Evolutionary conservation across 2,329 filamentous ascomycete genomes (phyloP), one percentile per base, ranked within the genome.

Genomic region (Sphaerulina musiva): DNA sequence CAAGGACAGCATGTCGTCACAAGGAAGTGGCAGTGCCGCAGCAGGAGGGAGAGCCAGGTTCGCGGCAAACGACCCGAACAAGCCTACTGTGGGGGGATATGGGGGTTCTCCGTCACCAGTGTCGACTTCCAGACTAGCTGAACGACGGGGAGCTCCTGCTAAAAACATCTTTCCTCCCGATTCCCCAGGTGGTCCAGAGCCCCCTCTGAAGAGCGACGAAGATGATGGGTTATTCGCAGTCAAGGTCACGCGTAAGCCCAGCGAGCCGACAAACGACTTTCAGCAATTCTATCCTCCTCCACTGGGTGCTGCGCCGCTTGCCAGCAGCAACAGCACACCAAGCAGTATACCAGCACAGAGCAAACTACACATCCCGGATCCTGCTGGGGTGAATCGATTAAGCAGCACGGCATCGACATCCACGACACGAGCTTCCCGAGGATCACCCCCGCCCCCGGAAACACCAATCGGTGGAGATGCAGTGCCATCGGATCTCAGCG

Each of bases 391-490:
- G 57, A 84, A 83, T 62, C 76, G 83, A 32, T 74, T 85, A 58
- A 82, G 79, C 64, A 96, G 92, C 2, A 95, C 89, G 6, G 90
- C 92, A 11, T 97, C 93, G 0, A 95, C 85, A 10, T 95, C 91
- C 2, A 98, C 93, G 0, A 96, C 92, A 2, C 84, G 88, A 60
- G 93, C 93, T 17, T 91, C 87, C 66, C 82, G 93, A 63, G 93
- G 93, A 42, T 97, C 92, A 29, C 93, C 93, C 4, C 92, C 93
- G 4, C 93, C 93, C 1, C 93, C 93, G 7, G 92, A 97, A 70
- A 97, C 93, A 0, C 89, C 93, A 32, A 80, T 92, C 57, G 50
- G 50, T 17, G 54, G 50, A n/a, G 54, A 48, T 38, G 51, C 50
- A 20, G 39, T 61, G 7, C 53, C 62, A 17, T 52, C 54, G 10